Evolutionary conservation across 805 yeast genomes (phyloP), one percentile per base, ranked within the genome.

Genomic region (Danielia oregonensis): DNA sequence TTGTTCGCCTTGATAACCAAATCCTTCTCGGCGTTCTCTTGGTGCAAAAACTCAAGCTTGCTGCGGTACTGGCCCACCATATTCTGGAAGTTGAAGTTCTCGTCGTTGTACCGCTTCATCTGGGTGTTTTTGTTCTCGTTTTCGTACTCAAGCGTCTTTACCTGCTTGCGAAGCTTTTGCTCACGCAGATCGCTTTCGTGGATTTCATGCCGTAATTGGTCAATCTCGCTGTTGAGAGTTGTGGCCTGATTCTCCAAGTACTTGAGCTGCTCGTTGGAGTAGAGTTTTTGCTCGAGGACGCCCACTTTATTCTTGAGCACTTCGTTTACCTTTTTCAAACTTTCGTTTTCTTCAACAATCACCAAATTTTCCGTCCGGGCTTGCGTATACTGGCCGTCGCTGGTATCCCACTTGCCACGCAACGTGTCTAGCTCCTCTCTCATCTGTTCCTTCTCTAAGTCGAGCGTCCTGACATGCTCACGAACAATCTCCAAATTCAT

Each of bases 291-390:
- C 44, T 79, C 79, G 17, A 75, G 49, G 5, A 61, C 65, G 18
- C 63, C 54, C 8, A 76, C 61, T 44, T 75, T 74, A 11, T 40
- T 36, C 33, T 61, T 68, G 42, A 83, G 57, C 31, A 78, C 76
- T 23, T 59, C 58, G 46, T 81, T 78, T 39, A 68, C 70, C 41
- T 69, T 79, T 17, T 72, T 74, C 27, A 83, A 52, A 1, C 82
- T 72, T 48, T 78, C 79, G 48, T 80, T 82, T 51, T 84, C 93
- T 54, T 84, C 86, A 16, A 66, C 59, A 4, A 79, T 56, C 32
- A 78, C 76, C 37, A 80, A 61, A 25, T 74, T 70, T 29, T 77
- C 77, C 29, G 73, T 72, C 39, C 78, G 53, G 22, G 65, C 46
- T 12, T 50, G 56, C 33, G 57, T 65, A 43, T 60, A 66, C 32